phyloP scores from a whole-genome alignment of 164 flowering plant species.

The Kingdonia uniflora region DNA sequence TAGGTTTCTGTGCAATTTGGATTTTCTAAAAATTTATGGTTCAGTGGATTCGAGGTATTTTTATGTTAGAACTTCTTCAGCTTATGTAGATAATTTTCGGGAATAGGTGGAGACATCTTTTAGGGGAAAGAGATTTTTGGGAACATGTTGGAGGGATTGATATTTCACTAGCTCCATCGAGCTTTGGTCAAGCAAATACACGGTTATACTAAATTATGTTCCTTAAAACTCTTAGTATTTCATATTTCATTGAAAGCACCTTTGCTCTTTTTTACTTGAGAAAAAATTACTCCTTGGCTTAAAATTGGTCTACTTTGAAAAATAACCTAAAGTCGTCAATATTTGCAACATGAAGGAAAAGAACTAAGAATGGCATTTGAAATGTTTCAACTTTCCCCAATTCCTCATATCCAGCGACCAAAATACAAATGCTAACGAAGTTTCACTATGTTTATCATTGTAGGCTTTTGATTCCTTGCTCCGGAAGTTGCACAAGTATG shows the following conservation, averaged over 20 bases:
- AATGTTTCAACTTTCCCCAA: no score
- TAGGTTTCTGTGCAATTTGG: no score
- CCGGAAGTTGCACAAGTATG: conserved; percentile 72
- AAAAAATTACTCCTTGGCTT: not conserved
- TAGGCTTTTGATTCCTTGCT: conserved; percentile 96
- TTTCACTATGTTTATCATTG: not conserved
- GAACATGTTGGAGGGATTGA: conserved; percentile 94
- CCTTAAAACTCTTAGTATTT: no score
- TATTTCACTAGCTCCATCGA: conserved; percentile 78
- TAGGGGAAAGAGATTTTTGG: conserved; percentile 92
- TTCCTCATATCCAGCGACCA: no score
- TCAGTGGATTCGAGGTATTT: not conserved
- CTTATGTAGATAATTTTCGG: conserved; percentile 84
- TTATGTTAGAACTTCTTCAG: conserved; percentile 6
- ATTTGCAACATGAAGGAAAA: no score
- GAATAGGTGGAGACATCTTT: conserved; percentile 90
- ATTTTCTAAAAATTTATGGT: no score
- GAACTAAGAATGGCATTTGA: no score
- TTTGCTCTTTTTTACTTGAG: not conserved
- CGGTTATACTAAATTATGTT: conserved; percentile 26
- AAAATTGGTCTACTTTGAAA: no score
- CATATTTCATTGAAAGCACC: no score
- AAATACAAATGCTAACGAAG: no score
- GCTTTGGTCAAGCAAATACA: conserved; percentile 98
- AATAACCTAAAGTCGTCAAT: no score